These are phyloP conservation scores for Irpex lacteus DNA, from an alignment of 1,284 basidiomycete genomes.

Conservation along the genomic window DNA sequence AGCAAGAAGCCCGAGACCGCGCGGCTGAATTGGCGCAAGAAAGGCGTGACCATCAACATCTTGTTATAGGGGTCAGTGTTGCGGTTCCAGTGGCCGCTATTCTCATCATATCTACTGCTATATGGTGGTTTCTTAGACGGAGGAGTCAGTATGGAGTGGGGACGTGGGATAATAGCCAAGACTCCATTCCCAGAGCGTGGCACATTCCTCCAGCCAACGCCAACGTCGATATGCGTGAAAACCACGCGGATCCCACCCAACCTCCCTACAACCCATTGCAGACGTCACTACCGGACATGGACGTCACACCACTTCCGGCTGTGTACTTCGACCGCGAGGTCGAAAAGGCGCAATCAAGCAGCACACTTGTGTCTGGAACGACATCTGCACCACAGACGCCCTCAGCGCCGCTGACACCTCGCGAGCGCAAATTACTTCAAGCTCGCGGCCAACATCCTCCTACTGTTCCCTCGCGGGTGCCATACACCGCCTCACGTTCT, in stretches of 20 bases:
- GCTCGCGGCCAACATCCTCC: conserved; percentile 8
- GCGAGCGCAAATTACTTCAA: conserved; percentile 18
- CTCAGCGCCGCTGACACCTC: conserved; percentile 15
- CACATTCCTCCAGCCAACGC: background rate
- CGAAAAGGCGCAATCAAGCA: background rate
- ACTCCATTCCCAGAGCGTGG: conserved; percentile 20
- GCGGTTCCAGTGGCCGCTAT: background rate
- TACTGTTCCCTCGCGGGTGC: background rate
- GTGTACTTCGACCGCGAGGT: conserved; percentile 13
- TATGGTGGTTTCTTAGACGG: conserved; percentile 20
- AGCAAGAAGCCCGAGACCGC: conserved; percentile 12
- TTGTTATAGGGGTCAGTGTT: conserved; percentile 24
- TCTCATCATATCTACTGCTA: background rate
- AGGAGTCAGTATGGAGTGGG: conserved; percentile 9
- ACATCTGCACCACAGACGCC: conserved; percentile 18
- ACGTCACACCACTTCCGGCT: conserved; percentile 8
- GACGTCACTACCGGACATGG: background rate
- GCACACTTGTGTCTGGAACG: background rate
- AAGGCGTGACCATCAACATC: conserved; percentile 16
- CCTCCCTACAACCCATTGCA: background rate
- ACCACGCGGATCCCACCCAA: background rate
- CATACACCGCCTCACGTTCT: background rate
- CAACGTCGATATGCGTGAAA: conserved; percentile 18
- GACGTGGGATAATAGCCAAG: conserved; percentile 15
- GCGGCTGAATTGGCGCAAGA: conserved; percentile 9